These are phyloP conservation scores for Pleodorina starrii DNA, from an alignment of 139 green algal genomes.

Conservation along the genomic window DNA sequence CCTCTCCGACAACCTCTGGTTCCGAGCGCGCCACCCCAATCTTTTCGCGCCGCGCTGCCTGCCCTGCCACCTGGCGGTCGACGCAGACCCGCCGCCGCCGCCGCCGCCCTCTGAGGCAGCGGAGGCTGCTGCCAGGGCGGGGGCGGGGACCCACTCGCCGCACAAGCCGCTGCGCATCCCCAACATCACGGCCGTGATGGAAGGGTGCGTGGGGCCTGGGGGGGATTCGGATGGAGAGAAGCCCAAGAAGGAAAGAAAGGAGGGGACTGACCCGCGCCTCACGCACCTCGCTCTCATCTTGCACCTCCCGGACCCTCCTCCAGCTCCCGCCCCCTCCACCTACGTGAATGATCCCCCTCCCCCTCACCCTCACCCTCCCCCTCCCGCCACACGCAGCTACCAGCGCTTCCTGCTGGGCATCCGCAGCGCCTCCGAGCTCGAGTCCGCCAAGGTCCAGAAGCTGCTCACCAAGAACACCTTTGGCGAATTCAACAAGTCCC, in stretches of 20 bases:
- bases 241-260: no score
- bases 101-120: neutral
- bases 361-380: no score
- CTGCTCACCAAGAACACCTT: neutral
- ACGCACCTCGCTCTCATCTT: no score
- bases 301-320: no score
- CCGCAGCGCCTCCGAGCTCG: neutral
- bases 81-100: constrained; percentile 24
- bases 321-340: no score
- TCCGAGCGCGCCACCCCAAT: constrained; percentile 33
- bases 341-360: no score
- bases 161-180: neutral
- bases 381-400: no score
- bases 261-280: no score
- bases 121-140: neutral
- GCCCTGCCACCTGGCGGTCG: constrained; percentile 51
- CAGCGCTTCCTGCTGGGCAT: constrained; percentile 14
- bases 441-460: neutral
- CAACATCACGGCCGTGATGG: neutral
- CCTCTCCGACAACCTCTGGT: constrained; percentile 55
- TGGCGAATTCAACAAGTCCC: neutral
- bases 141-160: neutral
- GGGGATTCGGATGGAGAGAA: no score
- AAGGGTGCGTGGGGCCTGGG: constrained; percentile 21
- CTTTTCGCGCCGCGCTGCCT: constrained; percentile 51